Conservation (phyloP, 2,329 filamentous ascomycete species). For the Elsinoe fawcettii region DNA sequence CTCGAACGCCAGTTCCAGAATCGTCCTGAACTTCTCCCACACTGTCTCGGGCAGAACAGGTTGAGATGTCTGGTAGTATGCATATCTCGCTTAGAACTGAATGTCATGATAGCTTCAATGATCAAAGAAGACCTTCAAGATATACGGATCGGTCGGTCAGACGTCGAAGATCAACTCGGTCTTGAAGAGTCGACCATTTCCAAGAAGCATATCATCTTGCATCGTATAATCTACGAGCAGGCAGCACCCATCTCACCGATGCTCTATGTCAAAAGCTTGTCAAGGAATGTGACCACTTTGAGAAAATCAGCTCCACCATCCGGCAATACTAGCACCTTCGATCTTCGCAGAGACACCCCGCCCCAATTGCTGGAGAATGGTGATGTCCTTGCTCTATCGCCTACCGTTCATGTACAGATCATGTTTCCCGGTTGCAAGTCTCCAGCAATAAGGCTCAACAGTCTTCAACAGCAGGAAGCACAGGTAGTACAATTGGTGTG, state of each 20-base stretch:
- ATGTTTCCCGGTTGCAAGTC: constrained; percentile 3
- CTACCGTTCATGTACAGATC: constrained; percentile 24
- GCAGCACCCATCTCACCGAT: constrained; percentile 35
- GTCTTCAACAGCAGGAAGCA: neutral
- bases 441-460: neutral
- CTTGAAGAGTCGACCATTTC: constrained; percentile 34
- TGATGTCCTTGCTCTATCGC: constrained; percentile 34
- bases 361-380: constrained; percentile 37
- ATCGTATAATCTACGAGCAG: constrained; percentile 41
- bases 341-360: constrained; percentile 25
- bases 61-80: constrained; percentile 1
- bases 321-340: neutral
- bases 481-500: constrained; percentile 6
- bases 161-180: constrained; percentile 22
- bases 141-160: constrained; percentile 23
- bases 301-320: constrained; percentile 21
- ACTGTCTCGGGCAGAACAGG: constrained; percentile 7
- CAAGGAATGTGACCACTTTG: constrained; percentile 36
- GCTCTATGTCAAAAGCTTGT: constrained; percentile 41
- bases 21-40: neutral
- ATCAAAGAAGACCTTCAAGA: neutral
- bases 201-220: constrained; percentile 39
- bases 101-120: neutral
- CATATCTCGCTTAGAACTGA: neutral
- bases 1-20: neutral